These are phyloP conservation scores for Alternaria rosae DNA, from an alignment of 2,329 filamentous ascomycete genomes.

Conservation along the genomic window DNA sequence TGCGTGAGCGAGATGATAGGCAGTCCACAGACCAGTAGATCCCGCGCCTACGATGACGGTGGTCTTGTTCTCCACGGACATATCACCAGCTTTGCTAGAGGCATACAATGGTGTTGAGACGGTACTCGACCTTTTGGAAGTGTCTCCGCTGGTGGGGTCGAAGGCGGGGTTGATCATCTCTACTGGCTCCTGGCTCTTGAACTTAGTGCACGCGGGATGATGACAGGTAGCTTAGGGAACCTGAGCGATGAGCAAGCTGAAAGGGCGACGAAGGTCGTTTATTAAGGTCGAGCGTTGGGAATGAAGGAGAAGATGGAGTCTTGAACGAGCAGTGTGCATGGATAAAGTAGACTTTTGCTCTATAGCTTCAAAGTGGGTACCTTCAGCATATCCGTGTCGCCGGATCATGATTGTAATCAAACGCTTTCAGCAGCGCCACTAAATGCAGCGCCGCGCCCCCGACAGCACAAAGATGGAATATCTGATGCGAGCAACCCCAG, in stretches of 20 bases:
- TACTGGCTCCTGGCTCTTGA: not conserved
- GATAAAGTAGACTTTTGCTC: not conserved
- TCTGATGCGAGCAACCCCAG: conserved; percentile 11
- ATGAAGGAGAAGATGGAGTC: not conserved
- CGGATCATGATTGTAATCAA: conserved; percentile 12
- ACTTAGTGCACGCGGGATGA: not conserved
- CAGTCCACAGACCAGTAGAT: not conserved
- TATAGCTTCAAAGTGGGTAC: not conserved
- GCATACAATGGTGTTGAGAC: not conserved
- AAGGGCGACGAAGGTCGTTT: not conserved
- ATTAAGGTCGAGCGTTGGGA: not conserved
- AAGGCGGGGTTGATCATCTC: not conserved
- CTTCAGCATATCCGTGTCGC: conserved; percentile 2
- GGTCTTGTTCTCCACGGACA: not conserved
- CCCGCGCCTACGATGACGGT: not conserved
- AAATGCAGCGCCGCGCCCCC: conserved; percentile 3
- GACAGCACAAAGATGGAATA: conserved; percentile 11
- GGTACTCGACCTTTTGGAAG: not conserved
- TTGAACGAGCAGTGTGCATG: not conserved
- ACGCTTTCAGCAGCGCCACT: conserved; percentile 2
- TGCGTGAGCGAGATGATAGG: not conserved
- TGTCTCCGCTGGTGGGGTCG: not conserved
- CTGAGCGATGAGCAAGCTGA: not conserved
- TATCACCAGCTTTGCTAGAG: not conserved
- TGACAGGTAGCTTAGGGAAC: not conserved